These are phyloP conservation scores for Leccinellum albellum DNA, from an alignment of 768 basidiomycete genomes.

Conservation along the genomic window DNA sequence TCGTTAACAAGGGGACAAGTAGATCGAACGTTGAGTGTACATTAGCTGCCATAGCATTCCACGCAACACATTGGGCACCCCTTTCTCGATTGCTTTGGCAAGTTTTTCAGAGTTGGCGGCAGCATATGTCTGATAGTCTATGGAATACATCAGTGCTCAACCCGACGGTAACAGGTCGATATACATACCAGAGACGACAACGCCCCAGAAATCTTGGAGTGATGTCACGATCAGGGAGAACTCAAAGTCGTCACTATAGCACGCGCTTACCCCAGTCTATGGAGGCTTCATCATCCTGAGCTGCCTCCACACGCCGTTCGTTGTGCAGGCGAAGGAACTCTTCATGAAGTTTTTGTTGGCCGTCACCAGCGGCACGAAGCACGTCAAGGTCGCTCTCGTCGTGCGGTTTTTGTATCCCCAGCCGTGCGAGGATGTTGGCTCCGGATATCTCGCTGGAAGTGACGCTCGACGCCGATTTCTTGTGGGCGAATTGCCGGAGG, in stretches of 20 bases:
- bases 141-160: slow-evolving; percentile 3
- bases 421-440: slow-evolving; percentile 47
- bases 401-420: slow-evolving; percentile 45
- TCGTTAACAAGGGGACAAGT: slow-evolving; percentile 9
- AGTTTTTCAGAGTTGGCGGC: slow-evolving; percentile 72
- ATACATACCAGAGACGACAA: slow-evolving; percentile 75
- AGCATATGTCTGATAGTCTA: slow-evolving; percentile 89
- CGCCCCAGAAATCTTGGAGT: slow-evolving; percentile 85
- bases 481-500: slow-evolving; percentile 41
- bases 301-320: slow-evolving; percentile 43
- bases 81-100: slow-evolving; percentile 85
- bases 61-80: slow-evolving; percentile 82
- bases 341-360: slow-evolving; percentile 68
- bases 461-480: slow-evolving; percentile 58
- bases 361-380: slow-evolving; percentile 53
- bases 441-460: slow-evolving; percentile 44
- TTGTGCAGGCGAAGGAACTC: slow-evolving; percentile 69
- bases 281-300: slow-evolving; percentile 36
- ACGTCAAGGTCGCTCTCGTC: slow-evolving; percentile 38
- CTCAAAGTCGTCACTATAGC: neutral
- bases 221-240: slow-evolving; percentile 4
- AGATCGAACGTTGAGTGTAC: slow-evolving; percentile 39
- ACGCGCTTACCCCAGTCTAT: slow-evolving; percentile 74
- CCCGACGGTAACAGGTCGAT: neutral
- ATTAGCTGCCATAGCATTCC: slow-evolving; percentile 98